Base-by-base conservation (phyloP, 169 alveolate genomes). In the Plasmodium vivax region DNA sequence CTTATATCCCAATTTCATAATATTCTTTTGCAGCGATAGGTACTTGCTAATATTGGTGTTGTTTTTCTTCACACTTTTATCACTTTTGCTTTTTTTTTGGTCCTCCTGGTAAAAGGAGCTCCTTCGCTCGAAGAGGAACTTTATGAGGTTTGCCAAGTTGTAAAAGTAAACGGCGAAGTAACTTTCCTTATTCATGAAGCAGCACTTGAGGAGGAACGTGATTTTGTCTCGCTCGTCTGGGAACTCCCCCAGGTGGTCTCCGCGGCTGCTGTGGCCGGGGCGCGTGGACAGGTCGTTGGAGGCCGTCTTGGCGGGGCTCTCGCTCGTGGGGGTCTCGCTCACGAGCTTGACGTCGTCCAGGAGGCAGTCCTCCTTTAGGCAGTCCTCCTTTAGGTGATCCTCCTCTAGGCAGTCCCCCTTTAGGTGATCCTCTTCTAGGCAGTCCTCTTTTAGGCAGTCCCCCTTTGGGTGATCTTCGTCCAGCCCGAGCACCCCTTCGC, bases 1-100 rank as follows among this genome's bases (percentile, higher is more conserved):
- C 73, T 80, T 72, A 74, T 90, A 90, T 23, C 94, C 90, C 83
- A 90, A 79, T 90, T 90, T 90, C 83, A 90, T 90, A 79, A 90
- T 90, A 62, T 90, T 90, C 36, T 90, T 90, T 68, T 90, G 94
- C 16, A 90, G 83, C 10, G 91, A 90, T 80, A 90, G 82, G 51
- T 90, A 90, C 47, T 80, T 90, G 38, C 91, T 80, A 73, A 90
- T 80, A 90, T 90, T 79, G 19, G 83, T 80, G 34, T 68, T 19
- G 38, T 80, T 79, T 80, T 90, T 90, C 23, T 90, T 30, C 34
- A 56, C 71, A 79, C 47, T 80, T 58, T 90, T 80, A 8, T 56
- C 84, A 51, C 23, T 79, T 23, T 41, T 58, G 14, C 23, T 80
- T 68, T 58, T 90, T 73, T 90, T 62, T 27, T 85, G 23, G 10